These are phyloP conservation scores for Discostella stelligeroides DNA, from an alignment of 108 stramenopile species.

Conservation along the genomic window DNA sequence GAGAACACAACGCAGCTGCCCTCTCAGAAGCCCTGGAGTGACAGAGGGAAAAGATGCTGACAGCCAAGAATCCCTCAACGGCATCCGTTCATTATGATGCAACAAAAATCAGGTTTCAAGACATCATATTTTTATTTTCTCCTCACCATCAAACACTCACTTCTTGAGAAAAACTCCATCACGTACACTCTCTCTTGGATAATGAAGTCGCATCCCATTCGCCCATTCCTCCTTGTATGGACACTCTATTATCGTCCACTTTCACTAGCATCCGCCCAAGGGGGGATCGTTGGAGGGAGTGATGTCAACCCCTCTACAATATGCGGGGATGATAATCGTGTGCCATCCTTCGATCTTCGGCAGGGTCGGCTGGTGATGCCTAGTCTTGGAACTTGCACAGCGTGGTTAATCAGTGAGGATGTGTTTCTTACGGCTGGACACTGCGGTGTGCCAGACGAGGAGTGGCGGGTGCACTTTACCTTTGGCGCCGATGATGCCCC, in stretches of 20 bases:
- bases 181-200: too few species aligned
- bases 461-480: conserved; percentile 3
- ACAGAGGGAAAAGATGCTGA: too few species aligned
- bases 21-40: too few species aligned
- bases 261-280: neutral
- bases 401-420: conserved; percentile 6
- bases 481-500: conserved; percentile 2
- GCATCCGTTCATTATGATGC: too few species aligned
- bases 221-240: neutral
- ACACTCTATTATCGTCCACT: neutral
- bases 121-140: too few species aligned
- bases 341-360: conserved; percentile 9
- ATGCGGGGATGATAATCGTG: conserved; percentile 9
- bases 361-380: neutral
- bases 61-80: too few species aligned
- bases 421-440: conserved; percentile 12
- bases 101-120: too few species aligned
- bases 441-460: conserved; percentile 2
- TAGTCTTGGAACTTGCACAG: conserved; percentile 12
- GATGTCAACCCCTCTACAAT: neutral
- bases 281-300: neutral
- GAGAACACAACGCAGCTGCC: too few species aligned
- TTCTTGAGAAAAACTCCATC: too few species aligned
- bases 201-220: too few species aligned
- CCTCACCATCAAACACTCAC: too few species aligned